phyloP scores from a whole-genome alignment of 2,329 filamentous ascomycete species.

The Orbilia ellipsospora region DNA sequence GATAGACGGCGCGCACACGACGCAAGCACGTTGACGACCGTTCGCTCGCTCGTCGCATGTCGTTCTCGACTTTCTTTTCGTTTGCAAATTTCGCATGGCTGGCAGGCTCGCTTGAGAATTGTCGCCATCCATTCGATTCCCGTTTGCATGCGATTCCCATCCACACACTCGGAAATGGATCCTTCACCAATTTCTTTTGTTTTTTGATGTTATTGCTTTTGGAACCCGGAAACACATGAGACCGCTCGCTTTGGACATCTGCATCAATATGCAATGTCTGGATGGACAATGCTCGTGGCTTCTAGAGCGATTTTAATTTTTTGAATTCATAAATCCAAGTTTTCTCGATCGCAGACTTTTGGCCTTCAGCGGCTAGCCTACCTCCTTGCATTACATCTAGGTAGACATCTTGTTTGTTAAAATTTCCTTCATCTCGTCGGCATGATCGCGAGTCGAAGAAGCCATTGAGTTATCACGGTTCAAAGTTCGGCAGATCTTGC shows the following conservation, averaged over 20 bases:
- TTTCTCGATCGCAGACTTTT: background rate
- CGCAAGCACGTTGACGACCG: background rate
- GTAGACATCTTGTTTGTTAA: background rate
- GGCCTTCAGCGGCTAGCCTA: background rate
- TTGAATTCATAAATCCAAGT: background rate
- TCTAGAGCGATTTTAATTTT: slow-evolving; percentile 14
- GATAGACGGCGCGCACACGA: no score
- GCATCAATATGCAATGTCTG: background rate
- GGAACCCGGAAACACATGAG: background rate
- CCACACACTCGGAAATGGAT: slow-evolving; percentile 5
- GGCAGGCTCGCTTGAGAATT: background rate
- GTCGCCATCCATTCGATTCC: background rate
- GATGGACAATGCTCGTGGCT: background rate
- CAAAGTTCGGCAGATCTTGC: background rate
- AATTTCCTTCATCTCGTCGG: slow-evolving; percentile 6
- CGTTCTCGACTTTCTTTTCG: no score
- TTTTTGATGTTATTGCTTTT: slow-evolving; percentile 1
- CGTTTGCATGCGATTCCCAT: background rate
- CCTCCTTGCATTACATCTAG: background rate
- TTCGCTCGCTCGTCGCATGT: slow-evolving; percentile 4
- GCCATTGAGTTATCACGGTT: background rate
- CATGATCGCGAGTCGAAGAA: slow-evolving; percentile 13
- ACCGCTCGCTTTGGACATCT: no score
- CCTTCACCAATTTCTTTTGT: slow-evolving; percentile 8
- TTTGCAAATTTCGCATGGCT: no score